Evolutionary conservation across 2,329 filamentous ascomycete genomes (phyloP).

Genomic region (Penicillium oxalicum): DNA sequence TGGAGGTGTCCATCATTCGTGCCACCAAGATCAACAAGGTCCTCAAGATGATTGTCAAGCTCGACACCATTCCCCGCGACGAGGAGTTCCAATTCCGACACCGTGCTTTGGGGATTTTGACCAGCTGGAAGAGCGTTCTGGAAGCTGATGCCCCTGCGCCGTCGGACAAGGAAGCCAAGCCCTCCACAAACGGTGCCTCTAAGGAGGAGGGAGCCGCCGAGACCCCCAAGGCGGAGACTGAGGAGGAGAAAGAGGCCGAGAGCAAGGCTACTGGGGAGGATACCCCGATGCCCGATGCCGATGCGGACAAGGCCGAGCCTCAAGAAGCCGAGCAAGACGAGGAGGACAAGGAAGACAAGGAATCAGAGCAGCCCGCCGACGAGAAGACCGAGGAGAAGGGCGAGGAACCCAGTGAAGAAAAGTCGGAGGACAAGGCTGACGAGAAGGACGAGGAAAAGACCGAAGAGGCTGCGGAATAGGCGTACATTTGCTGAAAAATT

Average conservation of each 20-base stretch:
- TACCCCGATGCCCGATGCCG: constrained; percentile 36
- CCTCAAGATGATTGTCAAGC: constrained; percentile 85
- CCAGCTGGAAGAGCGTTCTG: constrained; percentile 84
- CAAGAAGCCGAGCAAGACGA: constrained; percentile 22
- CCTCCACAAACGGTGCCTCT: constrained; percentile 39
- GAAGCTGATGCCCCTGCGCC: constrained; percentile 50
- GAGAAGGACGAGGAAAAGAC: constrained; percentile 27
- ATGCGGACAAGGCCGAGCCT: constrained; percentile 26
- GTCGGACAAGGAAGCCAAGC: constrained; percentile 41
- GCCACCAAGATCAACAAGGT: constrained; percentile 98
- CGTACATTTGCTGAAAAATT: background rate
- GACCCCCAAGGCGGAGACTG: constrained; percentile 26
- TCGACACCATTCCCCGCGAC: constrained; percentile 78
- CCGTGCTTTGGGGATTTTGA: constrained; percentile 71
- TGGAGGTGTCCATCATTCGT: constrained; percentile 84
- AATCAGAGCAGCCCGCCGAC: constrained; percentile 30
- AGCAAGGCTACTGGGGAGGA: constrained; percentile 30
- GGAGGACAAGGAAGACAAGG: constrained; percentile 31
- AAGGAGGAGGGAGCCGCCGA: constrained; percentile 33
- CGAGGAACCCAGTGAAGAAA: constrained; percentile 23
- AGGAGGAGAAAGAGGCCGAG: constrained; percentile 32
- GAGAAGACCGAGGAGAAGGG: constrained; percentile 24
- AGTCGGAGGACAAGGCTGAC: constrained; percentile 25
- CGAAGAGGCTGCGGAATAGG: constrained; percentile 23
- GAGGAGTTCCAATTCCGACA: constrained; percentile 85